Evolutionary conservation across 2,329 filamentous ascomycete genomes (phyloP).

Genomic region (Talaromyces sp.): DNA sequence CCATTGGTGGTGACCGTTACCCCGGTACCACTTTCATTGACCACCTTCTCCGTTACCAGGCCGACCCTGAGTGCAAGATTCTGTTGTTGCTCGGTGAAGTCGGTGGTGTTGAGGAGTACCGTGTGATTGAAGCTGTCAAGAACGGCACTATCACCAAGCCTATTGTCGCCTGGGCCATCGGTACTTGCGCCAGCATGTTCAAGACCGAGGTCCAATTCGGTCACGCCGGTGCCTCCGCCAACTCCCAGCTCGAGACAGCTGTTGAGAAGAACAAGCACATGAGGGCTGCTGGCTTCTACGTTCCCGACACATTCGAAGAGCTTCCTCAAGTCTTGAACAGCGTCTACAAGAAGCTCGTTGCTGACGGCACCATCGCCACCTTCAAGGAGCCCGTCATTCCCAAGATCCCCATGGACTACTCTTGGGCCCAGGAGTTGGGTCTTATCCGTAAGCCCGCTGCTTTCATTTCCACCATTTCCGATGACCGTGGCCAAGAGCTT

Average conservation of each 20-base stretch:
- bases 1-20: slow-evolving; percentile 98
- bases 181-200: slow-evolving; percentile 99
- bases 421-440: slow-evolving; percentile 98
- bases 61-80: slow-evolving; percentile 97
- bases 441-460: slow-evolving; percentile 99
- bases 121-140: slow-evolving; percentile 98
- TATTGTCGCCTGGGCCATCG: slow-evolving; percentile 98
- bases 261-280: slow-evolving; percentile 96
- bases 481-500: slow-evolving; percentile 98
- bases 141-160: slow-evolving; percentile 93
- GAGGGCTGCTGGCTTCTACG: slow-evolving; percentile 89
- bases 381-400: slow-evolving; percentile 86
- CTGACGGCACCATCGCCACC: slow-evolving; percentile 79
- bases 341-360: slow-evolving; percentile 87
- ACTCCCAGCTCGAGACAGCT: slow-evolving; percentile 98
- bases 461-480: slow-evolving; percentile 99
- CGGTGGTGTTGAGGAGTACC: slow-evolving; percentile 99
- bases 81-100: slow-evolving; percentile 94
- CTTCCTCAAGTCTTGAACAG: slow-evolving; percentile 72
- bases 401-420: slow-evolving; percentile 99
- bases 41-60: slow-evolving; percentile 93
- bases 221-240: slow-evolving; percentile 97
- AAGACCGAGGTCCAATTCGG: slow-evolving; percentile 99
- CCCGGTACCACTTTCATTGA: slow-evolving; percentile 99
- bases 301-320: slow-evolving; percentile 96